phyloP scores from a whole-genome alignment of 1,139 yeast species.

The Saccharomycopsis hybrid region DNA sequence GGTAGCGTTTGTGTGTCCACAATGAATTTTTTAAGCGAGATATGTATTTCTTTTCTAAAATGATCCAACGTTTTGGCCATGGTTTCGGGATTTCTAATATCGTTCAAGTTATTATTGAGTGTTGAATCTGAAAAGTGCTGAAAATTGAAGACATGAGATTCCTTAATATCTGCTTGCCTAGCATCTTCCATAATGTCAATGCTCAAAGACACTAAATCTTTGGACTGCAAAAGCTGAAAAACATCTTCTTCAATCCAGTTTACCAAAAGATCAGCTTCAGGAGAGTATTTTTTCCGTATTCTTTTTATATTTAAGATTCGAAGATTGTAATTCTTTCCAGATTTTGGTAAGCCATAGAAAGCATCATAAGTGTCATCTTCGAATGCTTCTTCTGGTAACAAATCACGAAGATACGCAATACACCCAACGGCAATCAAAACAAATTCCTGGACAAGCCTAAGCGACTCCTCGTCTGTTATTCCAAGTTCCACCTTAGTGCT shows the following conservation, averaged over 20 bases:
- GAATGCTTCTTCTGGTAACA: conserved; percentile 44
- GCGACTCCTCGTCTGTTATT: neutral
- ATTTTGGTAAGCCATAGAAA: conserved; percentile 26
- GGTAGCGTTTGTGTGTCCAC: no score
- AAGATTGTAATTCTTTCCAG: neutral
- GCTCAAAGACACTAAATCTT: neutral
- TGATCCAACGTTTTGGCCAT: no score
- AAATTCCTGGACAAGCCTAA: neutral
- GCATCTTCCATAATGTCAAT: no score
- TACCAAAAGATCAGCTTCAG: conserved; percentile 39
- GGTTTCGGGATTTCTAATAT: no score
- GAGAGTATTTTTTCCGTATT: conserved; percentile 37
- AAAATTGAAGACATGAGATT: no score
- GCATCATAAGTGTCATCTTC: conserved; percentile 21
- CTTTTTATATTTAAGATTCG: conserved; percentile 38
- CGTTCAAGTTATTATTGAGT: no score
- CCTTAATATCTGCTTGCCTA: no score
- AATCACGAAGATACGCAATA: conserved; percentile 43
- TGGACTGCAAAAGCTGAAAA: conserved; percentile 25
- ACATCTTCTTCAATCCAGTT: conserved; percentile 49
- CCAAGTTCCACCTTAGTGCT: neutral
- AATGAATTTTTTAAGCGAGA: no score
- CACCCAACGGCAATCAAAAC: conserved; percentile 41
- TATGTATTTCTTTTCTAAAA: no score
- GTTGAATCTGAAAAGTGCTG: no score